Base-by-base conservation (phyloP, 2,329 filamentous ascomycete species). In the Cladosporium velox region DNA sequence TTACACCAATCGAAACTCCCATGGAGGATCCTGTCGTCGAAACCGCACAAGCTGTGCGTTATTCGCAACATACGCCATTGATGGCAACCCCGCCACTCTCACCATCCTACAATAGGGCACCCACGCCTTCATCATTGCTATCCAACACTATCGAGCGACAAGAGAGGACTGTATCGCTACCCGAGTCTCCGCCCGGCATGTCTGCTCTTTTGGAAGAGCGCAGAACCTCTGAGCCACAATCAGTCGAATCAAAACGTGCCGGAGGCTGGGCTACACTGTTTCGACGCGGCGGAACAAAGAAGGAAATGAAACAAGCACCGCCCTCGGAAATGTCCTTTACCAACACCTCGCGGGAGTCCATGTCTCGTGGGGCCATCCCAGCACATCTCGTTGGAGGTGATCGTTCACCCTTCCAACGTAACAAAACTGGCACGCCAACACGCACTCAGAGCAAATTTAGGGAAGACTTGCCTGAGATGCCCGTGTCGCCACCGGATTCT, bases 371-470 rank as follows among this genome's bases (percentile, higher is more conserved):
- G 66, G 78, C 80, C 63, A 80, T 81, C 32, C 83, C 84, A 21
- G 79, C 82, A 58, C 83, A 85, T 65, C 77, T 84, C 28, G 71
- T 82, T 21, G 78, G 76, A 62, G 73, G 67, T 12, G 65, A 70
- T 26, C 79, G 76, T 66, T 70, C 74, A 49, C 74, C 71, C 62
- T 77, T 73, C 59, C 77, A 81, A 38, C 81, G 83, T 66, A 78
- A 82, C 65, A 80, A 81, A 55, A 84, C 85, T 24, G 83, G 82
- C 47, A 82, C 89, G 6, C 90, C 92, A 6, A 90, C 91, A 73
- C 88, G 93, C 65, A 95, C 92, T 4, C 89, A 91, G 78, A 97
- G 93, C 44, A 93, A 92, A 65, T 98, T 98, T 80, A 87, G 91
- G 59, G 94, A 98, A 80, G 93, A 97, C 74, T 84, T 97, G 14